Evolutionary conservation across 371 early-diverging fungal species (phyloP).

Genomic region (Mortierella sp.): DNA sequence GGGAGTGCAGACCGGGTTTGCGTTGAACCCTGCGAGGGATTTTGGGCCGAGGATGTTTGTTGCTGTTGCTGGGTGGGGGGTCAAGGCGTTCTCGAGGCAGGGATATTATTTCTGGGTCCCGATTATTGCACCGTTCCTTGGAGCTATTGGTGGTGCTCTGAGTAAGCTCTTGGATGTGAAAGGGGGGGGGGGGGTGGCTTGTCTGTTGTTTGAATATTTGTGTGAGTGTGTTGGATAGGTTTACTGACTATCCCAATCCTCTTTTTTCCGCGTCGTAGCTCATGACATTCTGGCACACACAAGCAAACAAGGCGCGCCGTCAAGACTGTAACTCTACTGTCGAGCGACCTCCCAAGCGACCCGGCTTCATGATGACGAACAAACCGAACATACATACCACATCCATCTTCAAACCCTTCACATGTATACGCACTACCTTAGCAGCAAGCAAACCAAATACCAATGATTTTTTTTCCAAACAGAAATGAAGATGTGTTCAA

Average conservation of each 20-base stretch:
- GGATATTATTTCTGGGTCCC: slow-evolving; percentile 82
- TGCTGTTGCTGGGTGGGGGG: slow-evolving; percentile 80
- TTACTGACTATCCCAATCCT: background rate
- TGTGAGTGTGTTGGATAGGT: slow-evolving; percentile 57
- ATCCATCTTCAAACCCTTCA: too few relatives aligned
- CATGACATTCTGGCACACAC: slow-evolving; percentile 8
- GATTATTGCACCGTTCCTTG: slow-evolving; percentile 79
- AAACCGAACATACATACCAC: too few relatives aligned
- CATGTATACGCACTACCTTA: too few relatives aligned
- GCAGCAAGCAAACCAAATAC: too few relatives aligned
- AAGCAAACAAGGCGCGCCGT: background rate
- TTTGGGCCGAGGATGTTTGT: slow-evolving; percentile 86
- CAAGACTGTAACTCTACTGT: background rate
- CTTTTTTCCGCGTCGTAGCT: background rate
- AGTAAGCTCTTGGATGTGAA: slow-evolving; percentile 57
- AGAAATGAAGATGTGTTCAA: too few relatives aligned
- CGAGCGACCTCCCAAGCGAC: background rate
- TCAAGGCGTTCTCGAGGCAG: slow-evolving; percentile 69
- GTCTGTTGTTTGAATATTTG: background rate
- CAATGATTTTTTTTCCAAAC: too few relatives aligned
- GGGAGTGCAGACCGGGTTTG: slow-evolving; percentile 80
- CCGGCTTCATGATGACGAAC: too few relatives aligned
- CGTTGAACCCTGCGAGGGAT: slow-evolving; percentile 90
- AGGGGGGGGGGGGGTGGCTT: background rate
- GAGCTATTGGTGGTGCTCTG: slow-evolving; percentile 75